Conservation (phyloP, 164 flowering plant species). For the Liriodendron chinense region DNA sequence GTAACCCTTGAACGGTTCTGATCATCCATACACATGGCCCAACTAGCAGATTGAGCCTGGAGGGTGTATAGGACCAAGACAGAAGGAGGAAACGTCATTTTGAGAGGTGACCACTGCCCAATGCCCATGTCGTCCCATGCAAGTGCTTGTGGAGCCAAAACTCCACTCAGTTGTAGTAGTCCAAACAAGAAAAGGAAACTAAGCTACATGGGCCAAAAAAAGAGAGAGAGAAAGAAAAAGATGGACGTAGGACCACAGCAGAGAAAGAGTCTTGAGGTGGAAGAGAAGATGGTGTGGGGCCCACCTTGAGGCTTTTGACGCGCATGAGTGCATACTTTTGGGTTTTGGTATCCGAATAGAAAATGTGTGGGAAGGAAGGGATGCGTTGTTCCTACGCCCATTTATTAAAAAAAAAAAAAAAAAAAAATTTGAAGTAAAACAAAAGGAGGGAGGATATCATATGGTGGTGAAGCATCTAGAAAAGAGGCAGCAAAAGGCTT, state of each 20-base stretch:
- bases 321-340: slow-evolving; percentile 58
- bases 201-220: slow-evolving; percentile 8
- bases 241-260: slow-evolving; percentile 15
- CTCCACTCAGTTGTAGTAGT: slow-evolving; percentile 22
- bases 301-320: slow-evolving; percentile 43
- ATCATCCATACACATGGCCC: not conserved
- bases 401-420: slow-evolving; percentile 14
- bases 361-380: slow-evolving; percentile 50
- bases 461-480: slow-evolving; percentile 61
- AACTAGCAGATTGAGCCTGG: not conserved
- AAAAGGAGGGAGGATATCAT: slow-evolving; percentile 19
- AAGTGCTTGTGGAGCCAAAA: slow-evolving; percentile 36
- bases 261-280: slow-evolving; percentile 25
- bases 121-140: slow-evolving; percentile 14
- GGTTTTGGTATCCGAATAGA: slow-evolving; percentile 31
- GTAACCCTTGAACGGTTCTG: not conserved
- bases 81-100: slow-evolving; percentile 12
- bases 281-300: slow-evolving; percentile 29
- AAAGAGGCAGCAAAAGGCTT: slow-evolving; percentile 30
- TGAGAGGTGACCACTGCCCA: slow-evolving; percentile 16
- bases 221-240: not conserved
- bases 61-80: not conserved
- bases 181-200: slow-evolving; percentile 20
- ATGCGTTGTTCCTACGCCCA: slow-evolving; percentile 78
- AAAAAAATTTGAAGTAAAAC: slow-evolving; percentile 4